These are phyloP conservation scores for Raffaelea deltoideospora DNA, from an alignment of 2,329 filamentous ascomycete genomes.

Conservation along the genomic window DNA sequence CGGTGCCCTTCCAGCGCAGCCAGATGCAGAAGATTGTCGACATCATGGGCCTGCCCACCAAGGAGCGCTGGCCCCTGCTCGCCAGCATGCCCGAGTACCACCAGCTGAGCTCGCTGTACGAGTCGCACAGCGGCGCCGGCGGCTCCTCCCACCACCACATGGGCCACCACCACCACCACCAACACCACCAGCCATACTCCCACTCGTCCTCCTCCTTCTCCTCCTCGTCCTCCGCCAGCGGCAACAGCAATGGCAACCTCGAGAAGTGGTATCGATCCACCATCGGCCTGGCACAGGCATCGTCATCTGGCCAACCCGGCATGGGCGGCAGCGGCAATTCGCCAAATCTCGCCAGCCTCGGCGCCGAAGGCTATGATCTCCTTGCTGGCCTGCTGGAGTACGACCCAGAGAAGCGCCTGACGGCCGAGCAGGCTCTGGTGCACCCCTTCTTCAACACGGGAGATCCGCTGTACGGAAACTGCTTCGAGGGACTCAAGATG, in stretches of 20 bases:
- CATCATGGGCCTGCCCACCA: constrained; percentile 79
- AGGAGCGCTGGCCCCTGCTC: constrained; percentile 77
- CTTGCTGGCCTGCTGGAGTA: constrained; percentile 78
- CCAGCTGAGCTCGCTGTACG: constrained; percentile 43
- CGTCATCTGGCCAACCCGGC: constrained; percentile 26
- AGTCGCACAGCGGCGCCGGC: no score
- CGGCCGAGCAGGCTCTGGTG: constrained; percentile 74
- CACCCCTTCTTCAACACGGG: constrained; percentile 77
- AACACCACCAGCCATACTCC: constrained; percentile 1
- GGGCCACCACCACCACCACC: constrained; percentile 11
- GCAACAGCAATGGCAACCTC: constrained; percentile 35
- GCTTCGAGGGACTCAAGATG: constrained; percentile 76
- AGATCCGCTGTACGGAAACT: constrained; percentile 62
- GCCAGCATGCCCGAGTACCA: constrained; percentile 74
- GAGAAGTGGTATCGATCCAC: constrained; percentile 71
- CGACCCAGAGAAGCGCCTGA: constrained; percentile 77
- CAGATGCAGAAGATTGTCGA: constrained; percentile 99
- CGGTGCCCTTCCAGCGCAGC: constrained; percentile 89
- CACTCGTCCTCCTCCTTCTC: background rate
- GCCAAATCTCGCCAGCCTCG: constrained; percentile 40
- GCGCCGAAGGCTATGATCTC: constrained; percentile 66
- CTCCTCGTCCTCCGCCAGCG: background rate
- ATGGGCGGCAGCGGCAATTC: no score
- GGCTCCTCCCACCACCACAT: no score
- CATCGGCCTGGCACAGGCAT: constrained; percentile 38